phyloP scores from a whole-genome alignment of 768 basidiomycete species.

The Amanita muscaria region DNA sequence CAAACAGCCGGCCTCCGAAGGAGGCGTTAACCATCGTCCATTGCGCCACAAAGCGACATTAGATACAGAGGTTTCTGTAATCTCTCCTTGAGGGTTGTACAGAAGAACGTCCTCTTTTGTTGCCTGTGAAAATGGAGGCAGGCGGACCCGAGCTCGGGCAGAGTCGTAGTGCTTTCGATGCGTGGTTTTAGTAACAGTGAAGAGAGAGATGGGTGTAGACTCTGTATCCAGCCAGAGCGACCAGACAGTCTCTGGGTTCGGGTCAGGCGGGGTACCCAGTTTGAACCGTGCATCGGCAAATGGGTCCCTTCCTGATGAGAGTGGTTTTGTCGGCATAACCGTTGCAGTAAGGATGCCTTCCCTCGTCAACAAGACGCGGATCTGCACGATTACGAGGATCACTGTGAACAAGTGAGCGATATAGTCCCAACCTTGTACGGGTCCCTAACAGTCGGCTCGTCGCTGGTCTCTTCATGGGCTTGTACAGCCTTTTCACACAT shows the following conservation, averaged over 20 bases:
- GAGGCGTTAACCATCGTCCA: conserved; percentile 58
- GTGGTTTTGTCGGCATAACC: conserved; percentile 6
- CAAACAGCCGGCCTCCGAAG: conserved; percentile 55
- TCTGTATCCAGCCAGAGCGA: conserved; percentile 46
- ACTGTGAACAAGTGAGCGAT: conserved; percentile 6
- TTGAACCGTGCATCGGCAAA: conserved; percentile 4
- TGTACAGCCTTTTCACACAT: conserved; percentile 40
- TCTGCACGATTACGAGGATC: too few species aligned
- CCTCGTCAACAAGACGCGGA: conserved; percentile 13
- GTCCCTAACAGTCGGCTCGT: not conserved
- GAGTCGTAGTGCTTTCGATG: conserved; percentile 46
- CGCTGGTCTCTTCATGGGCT: conserved; percentile 12
- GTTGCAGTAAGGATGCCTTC: conserved; percentile 13
- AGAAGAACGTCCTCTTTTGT: conserved; percentile 52
- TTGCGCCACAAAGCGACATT: conserved; percentile 62
- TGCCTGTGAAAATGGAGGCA: conserved; percentile 26
- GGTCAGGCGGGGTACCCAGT: conserved; percentile 3
- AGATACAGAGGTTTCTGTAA: conserved; percentile 63
- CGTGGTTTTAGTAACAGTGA: conserved; percentile 69
- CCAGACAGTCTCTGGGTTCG: conserved; percentile 26
- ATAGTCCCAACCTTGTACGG: not conserved
- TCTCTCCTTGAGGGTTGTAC: conserved; percentile 37
- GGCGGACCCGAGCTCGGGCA: conserved; percentile 49
- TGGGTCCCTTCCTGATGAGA: conserved; percentile 13
- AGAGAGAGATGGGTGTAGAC: conserved; percentile 44